These are phyloP conservation scores for Diplocarpon mali DNA, from an alignment of 2,329 filamentous ascomycete species.

Conservation along the genomic window DNA sequence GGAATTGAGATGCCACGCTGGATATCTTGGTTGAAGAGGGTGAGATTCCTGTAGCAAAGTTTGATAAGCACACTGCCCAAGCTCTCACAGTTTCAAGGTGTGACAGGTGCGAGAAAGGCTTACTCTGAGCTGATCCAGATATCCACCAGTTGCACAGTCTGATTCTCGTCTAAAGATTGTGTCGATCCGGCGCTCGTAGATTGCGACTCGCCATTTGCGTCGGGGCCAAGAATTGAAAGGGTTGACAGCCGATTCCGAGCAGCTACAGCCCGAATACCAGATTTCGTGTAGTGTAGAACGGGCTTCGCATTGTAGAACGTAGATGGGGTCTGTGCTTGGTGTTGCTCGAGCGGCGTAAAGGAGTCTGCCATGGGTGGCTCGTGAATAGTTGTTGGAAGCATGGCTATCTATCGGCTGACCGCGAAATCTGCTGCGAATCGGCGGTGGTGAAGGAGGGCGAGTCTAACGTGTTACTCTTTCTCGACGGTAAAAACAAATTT, in stretches of 20 bases:
- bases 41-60: slow-evolving; percentile 38
- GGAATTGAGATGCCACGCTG: slow-evolving; percentile 56
- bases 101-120: slow-evolving; percentile 10
- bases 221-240: slow-evolving; percentile 35
- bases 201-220: not conserved
- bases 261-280: slow-evolving; percentile 46
- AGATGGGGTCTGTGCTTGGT: slow-evolving; percentile 60
- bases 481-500: too few species aligned
- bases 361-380: slow-evolving; percentile 43
- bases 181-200: not conserved
- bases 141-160: slow-evolving; percentile 33
- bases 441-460: too few species aligned
- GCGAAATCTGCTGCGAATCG: too few species aligned
- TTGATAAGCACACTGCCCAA: not conserved
- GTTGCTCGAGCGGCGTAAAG: slow-evolving; percentile 55
- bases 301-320: slow-evolving; percentile 63
- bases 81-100: not conserved
- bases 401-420: slow-evolving; percentile 2
- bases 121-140: slow-evolving; percentile 50
- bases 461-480: too few species aligned
- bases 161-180: slow-evolving; percentile 15
- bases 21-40: slow-evolving; percentile 48
- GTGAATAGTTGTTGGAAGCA: slow-evolving; percentile 40
- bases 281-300: slow-evolving; percentile 54
- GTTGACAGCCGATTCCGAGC: slow-evolving; percentile 41